Conservation (phyloP, 495 filamentous ascomycete genomes). For the Aspergillus baeticus region DNA sequence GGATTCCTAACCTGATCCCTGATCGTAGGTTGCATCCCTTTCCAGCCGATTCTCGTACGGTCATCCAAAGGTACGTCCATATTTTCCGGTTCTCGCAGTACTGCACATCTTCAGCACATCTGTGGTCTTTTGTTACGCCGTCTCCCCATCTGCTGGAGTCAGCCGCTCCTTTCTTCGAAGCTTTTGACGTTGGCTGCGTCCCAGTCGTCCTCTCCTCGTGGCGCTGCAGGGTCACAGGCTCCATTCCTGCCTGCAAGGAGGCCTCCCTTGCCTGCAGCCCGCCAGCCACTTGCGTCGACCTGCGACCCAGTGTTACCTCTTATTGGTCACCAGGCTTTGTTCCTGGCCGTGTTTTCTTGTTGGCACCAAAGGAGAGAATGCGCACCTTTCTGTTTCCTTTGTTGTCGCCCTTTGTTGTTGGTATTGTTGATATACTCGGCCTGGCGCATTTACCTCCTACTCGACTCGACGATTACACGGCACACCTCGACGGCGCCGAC, state of each 20-base stretch:
- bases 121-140: not conserved
- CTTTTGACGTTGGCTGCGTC: not conserved
- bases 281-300: constrained; percentile 13
- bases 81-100: not conserved
- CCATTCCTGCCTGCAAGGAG: constrained; percentile 18
- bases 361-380: not conserved
- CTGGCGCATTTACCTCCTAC: not conserved
- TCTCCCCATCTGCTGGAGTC: not conserved
- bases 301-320: not conserved
- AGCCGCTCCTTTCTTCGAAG: not conserved
- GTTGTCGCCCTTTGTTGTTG: constrained; percentile 9
- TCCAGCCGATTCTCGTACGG: not conserved
- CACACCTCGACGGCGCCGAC: not conserved
- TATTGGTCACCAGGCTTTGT: not conserved
- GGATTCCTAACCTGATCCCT: constrained; percentile 2
- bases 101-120: not conserved
- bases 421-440: not conserved
- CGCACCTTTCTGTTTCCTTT: constrained; percentile 6
- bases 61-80: constrained; percentile 7
- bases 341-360: not conserved
- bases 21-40: constrained; percentile 6
- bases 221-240: not conserved
- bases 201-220: not conserved
- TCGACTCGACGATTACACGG: not conserved
- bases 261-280: constrained; percentile 14